These are phyloP conservation scores for Spirogloea muscicola DNA, from an alignment of 139 green algal species.

Conservation along the genomic window DNA sequence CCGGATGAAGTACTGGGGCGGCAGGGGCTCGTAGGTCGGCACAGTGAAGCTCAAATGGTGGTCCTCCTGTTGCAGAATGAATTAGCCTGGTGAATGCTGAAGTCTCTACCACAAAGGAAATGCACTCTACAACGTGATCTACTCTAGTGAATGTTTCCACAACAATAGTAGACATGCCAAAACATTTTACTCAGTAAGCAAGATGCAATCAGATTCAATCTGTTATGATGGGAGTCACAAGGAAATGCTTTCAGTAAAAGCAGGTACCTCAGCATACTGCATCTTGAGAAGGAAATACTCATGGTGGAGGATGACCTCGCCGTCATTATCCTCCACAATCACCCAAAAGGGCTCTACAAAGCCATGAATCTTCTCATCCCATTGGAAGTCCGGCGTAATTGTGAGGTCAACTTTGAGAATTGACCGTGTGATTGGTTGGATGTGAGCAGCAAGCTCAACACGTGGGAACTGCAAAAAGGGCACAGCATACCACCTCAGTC, in stretches of 20 bases:
- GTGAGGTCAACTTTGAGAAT: slow-evolving; percentile 92
- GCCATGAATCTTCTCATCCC: slow-evolving; percentile 87
- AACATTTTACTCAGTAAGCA: too few relatives aligned
- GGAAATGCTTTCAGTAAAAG: too few relatives aligned
- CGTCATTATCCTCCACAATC: slow-evolving; percentile 88
- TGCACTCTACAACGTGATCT: too few relatives aligned
- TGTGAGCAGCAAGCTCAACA: slow-evolving; percentile 86
- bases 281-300: slow-evolving; percentile 94
- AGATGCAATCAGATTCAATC: too few relatives aligned
- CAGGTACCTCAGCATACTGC: slow-evolving; percentile 40
- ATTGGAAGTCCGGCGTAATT: slow-evolving; percentile 96
- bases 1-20: slow-evolving; percentile 95
- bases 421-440: slow-evolving; percentile 93
- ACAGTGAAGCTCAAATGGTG: slow-evolving; percentile 88
- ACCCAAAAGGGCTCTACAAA: slow-evolving; percentile 94
- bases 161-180: too few relatives aligned
- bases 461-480: slow-evolving; percentile 63
- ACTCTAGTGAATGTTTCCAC: too few relatives aligned
- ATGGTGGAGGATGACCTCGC: slow-evolving; percentile 86
- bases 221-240: too few relatives aligned
- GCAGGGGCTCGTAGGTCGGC: slow-evolving; percentile 86
- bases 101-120: too few relatives aligned
- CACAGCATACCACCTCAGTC: too few relatives aligned
- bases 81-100: too few relatives aligned
- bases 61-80: too few relatives aligned